Base-by-base conservation (phyloP, 495 filamentous ascomycete genomes). In the Tuber brumale region DNA sequence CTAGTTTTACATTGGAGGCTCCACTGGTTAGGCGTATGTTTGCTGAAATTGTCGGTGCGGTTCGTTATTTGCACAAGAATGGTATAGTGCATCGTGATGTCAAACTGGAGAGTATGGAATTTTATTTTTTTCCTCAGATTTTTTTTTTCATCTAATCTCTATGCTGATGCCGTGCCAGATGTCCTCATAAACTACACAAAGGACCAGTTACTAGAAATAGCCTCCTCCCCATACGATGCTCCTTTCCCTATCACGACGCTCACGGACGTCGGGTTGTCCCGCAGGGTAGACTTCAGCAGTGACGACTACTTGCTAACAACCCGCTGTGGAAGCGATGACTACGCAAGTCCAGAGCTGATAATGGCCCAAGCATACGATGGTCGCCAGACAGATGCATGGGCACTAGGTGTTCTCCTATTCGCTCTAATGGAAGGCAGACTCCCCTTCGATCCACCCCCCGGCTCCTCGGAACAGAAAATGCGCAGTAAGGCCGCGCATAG, bases 341-440 rank as follows among this genome's bases (percentile, higher is more conserved):
- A 99, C 81, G 96, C 95, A 5, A 94, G 95, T 0, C 95, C 95
- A 0, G 95, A 99, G 84, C 92, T 99, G 69, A 91, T 99, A 37
- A 93, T 99, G 87, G 94, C 94, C 31, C 94, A 97, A 82, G 88
- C 93, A 8, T 99, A 99, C 82, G 95, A 99, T 83, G 95, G 96
- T 46, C 94, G 96, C 31, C 87, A 89, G 10, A 95, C 93, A 5
- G 95, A 99, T 81, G 94, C 94, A 31, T 99, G 95, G 95, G 94
- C 95, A 1, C 88, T 97, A 8, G 95, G 95, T 70, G 95, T 99
- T 4, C 85, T 97, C 14, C 88, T 98, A 0, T 99, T 97, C 82
- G 93, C 96, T 14, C 89, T 98, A 35, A 91, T 99, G 85, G 95
- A 99, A 85, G 91, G 91, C 37, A 88, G 95, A 69, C 85, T 99